Evolutionary conservation across 2,329 filamentous ascomycete genomes (phyloP), one percentile per base, ranked within the genome.

Genomic region (Colletotrichum eleusines): DNA sequence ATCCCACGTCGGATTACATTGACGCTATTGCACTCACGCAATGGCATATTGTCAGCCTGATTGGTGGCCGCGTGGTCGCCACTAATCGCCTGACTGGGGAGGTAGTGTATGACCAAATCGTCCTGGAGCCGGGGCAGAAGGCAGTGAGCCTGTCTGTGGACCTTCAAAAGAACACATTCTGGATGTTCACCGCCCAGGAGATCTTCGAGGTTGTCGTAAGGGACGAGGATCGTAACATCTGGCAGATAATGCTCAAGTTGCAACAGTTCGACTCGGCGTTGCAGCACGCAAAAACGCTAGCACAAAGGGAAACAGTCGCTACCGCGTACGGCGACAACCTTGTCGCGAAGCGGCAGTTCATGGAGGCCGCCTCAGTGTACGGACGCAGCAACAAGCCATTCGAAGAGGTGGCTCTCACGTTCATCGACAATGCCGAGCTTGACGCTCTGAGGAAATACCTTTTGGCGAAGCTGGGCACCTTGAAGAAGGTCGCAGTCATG

Each of bases 371-470:
- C 0, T 88, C 90, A 12, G 90, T 98, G 2, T 98, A 97, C 79
- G 96, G 96, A 16, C 94, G 94, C 80, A 98, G 96, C 81, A 98
- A 93, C 78, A 98, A 98, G 83, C 91, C 94, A 0, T 99, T 99
- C 75, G 96, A 99, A 78, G 94, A 99, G 78, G 95, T 99, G 55
- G 95, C 95, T 28, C 85, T 99, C 44, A 91, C 90, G 1, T 93
- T 99, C 76, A 95, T 99, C 74, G 95, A 98, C 80, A 92, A 93
- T 73, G 91, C 91, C 48, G 94, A 98, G 80, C 92, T 94, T 67
- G 95, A 98, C 83, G 95, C 96, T 1, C 82, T 99, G 74, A 90
- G 95, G 58, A 95, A 93, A 77, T 99, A 99, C 77, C 86, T 99
- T 5, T 81, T 95, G 28, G 93, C 94, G 0, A 98, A 97, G 81